Base-by-base conservation (phyloP, 768 basidiomycete species). In the Porpolomopsis calyptriformis region DNA sequence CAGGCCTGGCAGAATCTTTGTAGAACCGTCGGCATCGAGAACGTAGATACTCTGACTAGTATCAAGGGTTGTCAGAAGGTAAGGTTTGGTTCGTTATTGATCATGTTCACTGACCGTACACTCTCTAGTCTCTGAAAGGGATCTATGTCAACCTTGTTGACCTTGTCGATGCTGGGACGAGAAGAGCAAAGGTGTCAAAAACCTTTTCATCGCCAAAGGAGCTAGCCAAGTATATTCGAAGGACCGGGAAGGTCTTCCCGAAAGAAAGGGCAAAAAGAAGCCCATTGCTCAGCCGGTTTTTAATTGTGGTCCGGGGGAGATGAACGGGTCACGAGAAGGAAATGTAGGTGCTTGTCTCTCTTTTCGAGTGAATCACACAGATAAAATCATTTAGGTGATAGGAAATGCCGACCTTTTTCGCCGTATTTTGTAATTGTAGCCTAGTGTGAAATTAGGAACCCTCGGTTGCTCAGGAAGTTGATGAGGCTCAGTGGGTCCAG, bases 111-210 rank as follows among this genome's bases (percentile, higher is more conserved):
- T 19, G 20, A 23, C 19, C 4, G 33, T n/a, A 22, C 8, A 16
- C 23, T 4, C 5, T 16, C 5, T 40, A 55, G 54, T 40, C 48
- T 1, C 45, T 55, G 7, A 43, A 39, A 8, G 52, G 54, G 5
- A 46, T 14, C n/a, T 55, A 27, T 20, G 52, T 55, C 14, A 55
- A 55, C 22, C 44, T 55, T 29, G 54, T 55, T 11, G 54, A 55
- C 45, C 42, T 55, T 20, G 53, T 52, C 6, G 53, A 54, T 18
- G 48, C 53, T 2, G 46, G 27, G 8, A 22, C 33, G 12, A 44
- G 48, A 11, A 52, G 47, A 19, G 37, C 6, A 18, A 43, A 43
- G 12, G 48, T 49, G 37, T 14, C n/a, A 10, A 45, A 42, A 25
- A 49, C 29, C 23, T 55, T 48, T 45, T 46, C 26, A 8, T 37